phyloP scores from a whole-genome alignment of 176 grass and related monocot species.

The Musa schizocarpa region DNA sequence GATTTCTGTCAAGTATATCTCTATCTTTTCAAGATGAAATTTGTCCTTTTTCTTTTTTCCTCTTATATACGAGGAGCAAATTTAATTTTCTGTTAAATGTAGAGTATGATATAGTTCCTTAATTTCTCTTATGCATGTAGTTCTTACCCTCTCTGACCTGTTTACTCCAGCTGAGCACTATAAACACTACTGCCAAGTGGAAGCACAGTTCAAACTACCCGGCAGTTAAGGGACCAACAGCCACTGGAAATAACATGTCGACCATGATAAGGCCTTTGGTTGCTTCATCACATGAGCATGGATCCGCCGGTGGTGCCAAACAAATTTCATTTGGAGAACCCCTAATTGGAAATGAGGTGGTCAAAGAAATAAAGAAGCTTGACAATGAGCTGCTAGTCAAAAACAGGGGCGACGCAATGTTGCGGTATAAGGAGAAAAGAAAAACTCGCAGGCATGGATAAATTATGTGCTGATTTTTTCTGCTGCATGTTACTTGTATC shows the following conservation, averaged over 20 bases:
- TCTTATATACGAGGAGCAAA: too few species aligned
- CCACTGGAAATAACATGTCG: constrained; percentile 31
- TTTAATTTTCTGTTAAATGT: too few species aligned
- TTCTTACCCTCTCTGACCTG: not conserved
- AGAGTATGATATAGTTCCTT: too few species aligned
- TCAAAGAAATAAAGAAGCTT: constrained; percentile 33
- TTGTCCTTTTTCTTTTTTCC: not conserved
- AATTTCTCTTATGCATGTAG: not conserved
- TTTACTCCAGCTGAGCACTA: constrained; percentile 36
- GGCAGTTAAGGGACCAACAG: constrained; percentile 35
- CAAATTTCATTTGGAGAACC: constrained; percentile 72
- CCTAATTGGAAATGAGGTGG: constrained; percentile 9
- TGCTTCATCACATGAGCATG: constrained; percentile 30
- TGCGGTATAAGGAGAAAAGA: constrained; percentile 80
- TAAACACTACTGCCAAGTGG: constrained; percentile 27
- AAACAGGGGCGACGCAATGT: constrained; percentile 74
- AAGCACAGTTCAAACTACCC: constrained; percentile 37
- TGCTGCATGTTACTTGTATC: too few species aligned
- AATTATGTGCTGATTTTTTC: too few species aligned
- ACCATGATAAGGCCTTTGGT: not conserved
- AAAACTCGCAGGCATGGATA: constrained; percentile 65
- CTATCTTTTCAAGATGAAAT: not conserved
- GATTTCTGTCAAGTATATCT: too few species aligned
- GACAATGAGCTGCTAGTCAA: constrained; percentile 50
- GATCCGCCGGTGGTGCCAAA: constrained; percentile 19